Percentiles rank a stretch among this genome's conserved stretches.
phyloP scores from a whole-genome alignment of 23 red algal species.

The Gracilaria domingensis region DNA sequence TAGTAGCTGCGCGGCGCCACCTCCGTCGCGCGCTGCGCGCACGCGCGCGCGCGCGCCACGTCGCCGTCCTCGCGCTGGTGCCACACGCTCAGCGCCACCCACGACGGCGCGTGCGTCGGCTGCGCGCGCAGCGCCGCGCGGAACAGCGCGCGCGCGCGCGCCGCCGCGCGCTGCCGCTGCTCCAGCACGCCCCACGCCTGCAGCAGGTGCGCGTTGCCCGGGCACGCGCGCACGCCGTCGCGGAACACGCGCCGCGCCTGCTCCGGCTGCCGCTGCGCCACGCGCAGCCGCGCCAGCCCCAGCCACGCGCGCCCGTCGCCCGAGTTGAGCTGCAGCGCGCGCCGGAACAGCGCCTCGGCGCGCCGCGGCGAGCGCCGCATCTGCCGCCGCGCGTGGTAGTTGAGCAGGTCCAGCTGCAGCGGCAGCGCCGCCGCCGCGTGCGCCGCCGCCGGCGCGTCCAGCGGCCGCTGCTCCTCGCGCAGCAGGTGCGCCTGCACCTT shows the following conservation, averaged over 20 bases:
- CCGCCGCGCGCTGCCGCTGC: conserved; percentile 44
- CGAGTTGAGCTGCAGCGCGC: conserved; percentile 69
- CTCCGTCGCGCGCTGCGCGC: conserved; percentile 45
- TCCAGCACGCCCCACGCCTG: conserved; percentile 96
- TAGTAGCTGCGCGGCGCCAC: conserved; percentile 71
- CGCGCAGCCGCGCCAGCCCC: conserved; percentile 70
- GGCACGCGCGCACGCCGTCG: conserved; percentile 36
- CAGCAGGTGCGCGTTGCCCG: conserved; percentile 76
- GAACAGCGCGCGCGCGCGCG: conserved; percentile 66
- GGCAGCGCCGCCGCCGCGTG: background rate
- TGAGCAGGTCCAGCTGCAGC: conserved; percentile 60
- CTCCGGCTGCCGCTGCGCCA: background rate
- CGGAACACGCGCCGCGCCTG: conserved; percentile 60
- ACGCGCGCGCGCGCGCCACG: conserved; percentile 22
- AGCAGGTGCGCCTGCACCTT: conserved; percentile 5
- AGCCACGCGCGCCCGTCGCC: conserved; percentile 87
- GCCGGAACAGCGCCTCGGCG: conserved; percentile 59
- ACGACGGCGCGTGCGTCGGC: conserved; percentile 70
- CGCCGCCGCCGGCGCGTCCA: background rate
- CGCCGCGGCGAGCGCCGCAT: conserved; percentile 7
- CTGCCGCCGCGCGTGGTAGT: conserved; percentile 51
- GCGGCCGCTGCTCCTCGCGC: background rate
- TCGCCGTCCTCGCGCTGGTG: conserved; percentile 56
- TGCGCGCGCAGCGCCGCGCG: conserved; percentile 42
- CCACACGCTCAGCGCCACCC: conserved; percentile 84